A percentile compares a stretch with the other conserved stretches of the same genome.
phyloP scores from a whole-genome alignment of 495 filamentous ascomycete species.

The Articulospora tetracladia region DNA sequence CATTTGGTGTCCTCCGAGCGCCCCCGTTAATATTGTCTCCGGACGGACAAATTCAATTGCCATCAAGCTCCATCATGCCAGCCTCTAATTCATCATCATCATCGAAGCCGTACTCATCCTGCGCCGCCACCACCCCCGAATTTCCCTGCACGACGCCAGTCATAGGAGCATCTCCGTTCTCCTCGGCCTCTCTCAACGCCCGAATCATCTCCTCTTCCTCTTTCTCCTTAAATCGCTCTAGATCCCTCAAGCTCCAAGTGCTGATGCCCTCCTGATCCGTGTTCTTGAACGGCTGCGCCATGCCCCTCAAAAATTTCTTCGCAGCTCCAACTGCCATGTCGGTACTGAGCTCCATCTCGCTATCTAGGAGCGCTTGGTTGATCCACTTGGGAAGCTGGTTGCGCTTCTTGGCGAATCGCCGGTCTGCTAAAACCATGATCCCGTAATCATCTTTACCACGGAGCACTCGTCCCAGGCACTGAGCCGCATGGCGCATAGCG shows the following conservation, averaged over 20 bases:
- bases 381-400: constrained; percentile 97
- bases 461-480: constrained; percentile 93
- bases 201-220: constrained; percentile 56
- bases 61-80: constrained; percentile 22
- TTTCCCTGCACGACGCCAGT: constrained; percentile 36
- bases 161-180: constrained; percentile 14
- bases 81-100: constrained; percentile 27
- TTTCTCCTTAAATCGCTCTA: constrained; percentile 75
- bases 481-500: constrained; percentile 96
- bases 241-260: constrained; percentile 79
- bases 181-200: constrained; percentile 29
- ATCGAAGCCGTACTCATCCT: constrained; percentile 23
- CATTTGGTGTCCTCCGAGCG: neutral
- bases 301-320: constrained; percentile 81
- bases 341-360: constrained; percentile 82
- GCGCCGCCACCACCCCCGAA: constrained; percentile 42
- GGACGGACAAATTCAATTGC: neutral
- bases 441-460: constrained; percentile 98
- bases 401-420: constrained; percentile 85
- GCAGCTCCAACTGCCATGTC: constrained; percentile 92
- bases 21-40: neutral
- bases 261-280: constrained; percentile 87
- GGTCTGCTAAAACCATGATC: constrained; percentile 95
- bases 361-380: constrained; percentile 77
- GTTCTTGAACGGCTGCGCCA: constrained; percentile 84